A percentile compares a stretch with the other conserved stretches of the same genome.
Evolutionary conservation across 345 rosid species (phyloP).

Genomic region (Boechera stricta): DNA sequence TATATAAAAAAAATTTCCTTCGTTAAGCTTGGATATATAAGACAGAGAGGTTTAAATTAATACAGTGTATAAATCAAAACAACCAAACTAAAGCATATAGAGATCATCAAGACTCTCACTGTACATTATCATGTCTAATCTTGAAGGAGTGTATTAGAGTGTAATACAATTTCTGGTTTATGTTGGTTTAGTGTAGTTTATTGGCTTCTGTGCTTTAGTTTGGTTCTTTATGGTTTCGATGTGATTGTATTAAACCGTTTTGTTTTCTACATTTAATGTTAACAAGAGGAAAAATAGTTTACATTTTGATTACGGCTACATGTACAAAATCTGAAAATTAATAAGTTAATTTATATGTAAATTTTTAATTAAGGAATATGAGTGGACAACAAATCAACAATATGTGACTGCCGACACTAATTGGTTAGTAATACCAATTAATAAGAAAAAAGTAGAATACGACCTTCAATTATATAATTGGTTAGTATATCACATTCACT

Average conservation of each 20-base stretch:
- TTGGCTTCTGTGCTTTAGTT: background rate
- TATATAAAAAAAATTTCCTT: background rate
- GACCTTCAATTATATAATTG: slow-evolving; percentile 37
- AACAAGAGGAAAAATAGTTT: background rate
- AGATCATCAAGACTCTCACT: background rate
- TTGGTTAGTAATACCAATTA: slow-evolving; percentile 26
- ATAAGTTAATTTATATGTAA: background rate
- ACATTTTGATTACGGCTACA: background rate
- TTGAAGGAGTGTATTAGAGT: background rate
- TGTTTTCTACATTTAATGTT: background rate
- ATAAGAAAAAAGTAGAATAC: slow-evolving; percentile 30
- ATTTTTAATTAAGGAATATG: background rate
- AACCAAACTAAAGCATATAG: background rate
- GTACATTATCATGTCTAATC: background rate
- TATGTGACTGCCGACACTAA: slow-evolving; percentile 35
- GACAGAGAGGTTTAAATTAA: background rate
- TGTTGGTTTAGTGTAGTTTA: background rate
- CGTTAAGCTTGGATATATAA: background rate
- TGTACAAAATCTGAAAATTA: background rate
- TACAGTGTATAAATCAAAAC: background rate
- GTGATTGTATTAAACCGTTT: background rate
- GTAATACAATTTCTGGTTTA: background rate
- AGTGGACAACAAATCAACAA: slow-evolving; percentile 19
- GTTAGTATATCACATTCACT: slow-evolving; percentile 44
- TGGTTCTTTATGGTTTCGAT: background rate